Percentiles rank a stretch among this genome's conserved stretches.
Evolutionary conservation across 768 basidiomycete genomes (phyloP).

Genomic region (Suillus clintonianus): DNA sequence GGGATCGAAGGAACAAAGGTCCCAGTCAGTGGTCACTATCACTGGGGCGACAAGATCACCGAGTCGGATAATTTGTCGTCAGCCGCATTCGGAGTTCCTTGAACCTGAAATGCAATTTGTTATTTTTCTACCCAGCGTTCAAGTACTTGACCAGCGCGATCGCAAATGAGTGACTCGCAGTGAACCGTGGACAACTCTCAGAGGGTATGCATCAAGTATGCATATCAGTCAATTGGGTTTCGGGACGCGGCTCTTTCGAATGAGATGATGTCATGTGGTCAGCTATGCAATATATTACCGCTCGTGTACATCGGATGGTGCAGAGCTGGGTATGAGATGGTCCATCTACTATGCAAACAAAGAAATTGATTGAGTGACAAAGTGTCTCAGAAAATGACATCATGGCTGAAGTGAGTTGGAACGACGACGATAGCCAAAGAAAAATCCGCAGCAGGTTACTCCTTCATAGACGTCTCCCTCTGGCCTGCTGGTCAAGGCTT

Average conservation of each 20-base stretch:
- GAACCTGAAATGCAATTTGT: too few relatives aligned
- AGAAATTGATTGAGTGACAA: background rate
- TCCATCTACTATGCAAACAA: too few relatives aligned
- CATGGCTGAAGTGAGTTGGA: background rate
- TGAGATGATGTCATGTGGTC: background rate
- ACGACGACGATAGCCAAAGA: background rate
- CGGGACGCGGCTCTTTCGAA: background rate
- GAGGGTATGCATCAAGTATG: too few relatives aligned
- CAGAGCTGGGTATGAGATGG: background rate
- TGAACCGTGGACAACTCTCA: too few relatives aligned
- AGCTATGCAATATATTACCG: background rate
- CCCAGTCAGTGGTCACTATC: conserved; percentile 34
- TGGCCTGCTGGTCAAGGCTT: too few relatives aligned
- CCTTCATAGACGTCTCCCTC: too few relatives aligned
- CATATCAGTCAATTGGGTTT: too few relatives aligned
- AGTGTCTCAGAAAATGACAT: background rate
- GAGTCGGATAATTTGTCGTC: background rate
- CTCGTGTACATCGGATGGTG: background rate
- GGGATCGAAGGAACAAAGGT: conserved; percentile 41
- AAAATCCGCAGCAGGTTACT: background rate
- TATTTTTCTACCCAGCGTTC: too few relatives aligned
- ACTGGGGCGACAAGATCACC: background rate
- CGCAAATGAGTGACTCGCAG: too few relatives aligned
- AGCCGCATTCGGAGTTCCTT: too few relatives aligned
- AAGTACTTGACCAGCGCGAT: too few relatives aligned